Conservation (phyloP, 768 basidiomycete species). For the Mycena galericulata region DNA sequence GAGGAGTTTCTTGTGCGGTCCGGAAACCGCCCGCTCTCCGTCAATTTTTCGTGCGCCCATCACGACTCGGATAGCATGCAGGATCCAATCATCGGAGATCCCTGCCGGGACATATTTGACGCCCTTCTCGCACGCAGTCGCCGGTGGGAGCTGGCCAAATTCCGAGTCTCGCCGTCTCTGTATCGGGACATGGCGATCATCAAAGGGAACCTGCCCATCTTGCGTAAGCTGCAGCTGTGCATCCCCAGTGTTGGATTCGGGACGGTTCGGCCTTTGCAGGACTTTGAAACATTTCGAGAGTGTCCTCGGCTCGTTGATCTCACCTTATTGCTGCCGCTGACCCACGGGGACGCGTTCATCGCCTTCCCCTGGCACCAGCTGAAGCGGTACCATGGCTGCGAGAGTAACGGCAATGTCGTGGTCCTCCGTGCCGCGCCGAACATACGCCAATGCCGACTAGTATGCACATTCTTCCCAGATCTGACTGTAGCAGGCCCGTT, state of each 20-base stretch:
- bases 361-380: conserved; percentile 13
- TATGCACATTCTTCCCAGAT: background rate
- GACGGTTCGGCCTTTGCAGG: background rate
- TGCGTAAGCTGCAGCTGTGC: background rate
- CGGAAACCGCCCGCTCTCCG: background rate
- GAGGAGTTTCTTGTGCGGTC: conserved; percentile 7
- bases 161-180: background rate
- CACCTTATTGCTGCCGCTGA: background rate
- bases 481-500: background rate
- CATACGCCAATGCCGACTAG: background rate
- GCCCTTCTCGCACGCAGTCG: background rate
- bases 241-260: background rate
- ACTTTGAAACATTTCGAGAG: background rate
- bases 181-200: background rate
- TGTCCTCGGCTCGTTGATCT: conserved; percentile 6
- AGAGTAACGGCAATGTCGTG: background rate
- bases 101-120: background rate
- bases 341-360: background rate
- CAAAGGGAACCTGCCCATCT: background rate
- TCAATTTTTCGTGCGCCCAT: background rate
- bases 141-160: background rate
- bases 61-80: background rate
- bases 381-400: background rate
- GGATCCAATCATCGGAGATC: background rate
- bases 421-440: background rate